Evolutionary conservation across 371 early-diverging fungal genomes (phyloP).

Genomic region (Rhizomucor pusillus): DNA sequence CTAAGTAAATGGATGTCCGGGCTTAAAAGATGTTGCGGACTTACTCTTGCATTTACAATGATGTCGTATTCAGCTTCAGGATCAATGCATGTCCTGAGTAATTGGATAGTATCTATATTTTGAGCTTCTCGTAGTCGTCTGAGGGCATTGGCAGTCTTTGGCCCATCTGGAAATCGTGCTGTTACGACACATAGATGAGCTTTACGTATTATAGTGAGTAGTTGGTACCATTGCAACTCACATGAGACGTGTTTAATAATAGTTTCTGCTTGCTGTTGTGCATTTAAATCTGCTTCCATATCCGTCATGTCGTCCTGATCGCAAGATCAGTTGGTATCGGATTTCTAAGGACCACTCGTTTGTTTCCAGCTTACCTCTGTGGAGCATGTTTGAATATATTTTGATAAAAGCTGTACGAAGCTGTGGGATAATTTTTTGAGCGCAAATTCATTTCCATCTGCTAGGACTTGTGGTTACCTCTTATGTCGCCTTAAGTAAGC

Average conservation of each 20-base stretch:
- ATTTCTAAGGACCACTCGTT: too few relatives aligned
- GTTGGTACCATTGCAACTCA: constrained; percentile 7
- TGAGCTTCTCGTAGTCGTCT: constrained; percentile 21
- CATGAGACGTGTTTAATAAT: constrained; percentile 48
- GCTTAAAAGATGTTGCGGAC: not conserved
- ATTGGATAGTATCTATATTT: constrained; percentile 17
- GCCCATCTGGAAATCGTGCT: constrained; percentile 60
- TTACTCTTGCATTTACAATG: constrained; percentile 27
- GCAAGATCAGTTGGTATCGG: too few relatives aligned
- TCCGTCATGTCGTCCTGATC: constrained; percentile 18
- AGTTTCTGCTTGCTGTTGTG: constrained; percentile 20
- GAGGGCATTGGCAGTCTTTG: constrained; percentile 28
- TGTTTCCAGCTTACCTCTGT: too few relatives aligned
- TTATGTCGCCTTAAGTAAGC: constrained; percentile 54
- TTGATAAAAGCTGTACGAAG: too few relatives aligned
- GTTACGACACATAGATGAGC: not conserved
- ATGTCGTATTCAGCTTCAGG: constrained; percentile 26
- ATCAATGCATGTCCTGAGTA: constrained; percentile 19
- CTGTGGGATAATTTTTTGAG: too few relatives aligned
- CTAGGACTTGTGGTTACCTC: constrained; percentile 16
- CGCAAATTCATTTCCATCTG: too few relatives aligned
- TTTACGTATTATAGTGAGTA: not conserved
- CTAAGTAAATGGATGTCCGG: not conserved
- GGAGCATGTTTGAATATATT: too few relatives aligned
- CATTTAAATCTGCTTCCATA: constrained; percentile 11